phyloP scores from a whole-genome alignment of 176 grass and related monocot genomes.

The Bonia amplexicaulis region DNA sequence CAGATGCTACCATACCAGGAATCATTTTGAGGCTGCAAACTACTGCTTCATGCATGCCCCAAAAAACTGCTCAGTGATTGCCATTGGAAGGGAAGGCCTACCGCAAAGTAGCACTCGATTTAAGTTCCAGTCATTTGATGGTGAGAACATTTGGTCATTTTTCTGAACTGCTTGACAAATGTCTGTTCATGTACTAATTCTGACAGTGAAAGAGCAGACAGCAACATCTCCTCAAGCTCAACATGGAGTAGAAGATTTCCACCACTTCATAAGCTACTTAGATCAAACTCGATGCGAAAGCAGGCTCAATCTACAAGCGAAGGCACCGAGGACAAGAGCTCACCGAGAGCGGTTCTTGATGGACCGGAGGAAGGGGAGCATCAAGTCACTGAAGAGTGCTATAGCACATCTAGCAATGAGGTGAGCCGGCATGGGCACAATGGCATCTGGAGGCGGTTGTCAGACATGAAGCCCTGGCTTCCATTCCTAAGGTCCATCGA shows the following conservation, averaged over 20 bases:
- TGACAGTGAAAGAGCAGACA: constrained; percentile 29
- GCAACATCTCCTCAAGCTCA: constrained; percentile 48
- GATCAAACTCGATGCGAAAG: constrained; percentile 53
- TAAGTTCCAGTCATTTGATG: constrained; percentile 42
- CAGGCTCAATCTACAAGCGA: constrained; percentile 30
- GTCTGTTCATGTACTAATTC: background rate
- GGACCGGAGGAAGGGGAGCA: constrained; percentile 44
- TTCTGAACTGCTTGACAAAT: background rate
- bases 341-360: constrained; percentile 66
- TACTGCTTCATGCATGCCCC: constrained; percentile 81
- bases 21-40: constrained; percentile 58
- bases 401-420: constrained; percentile 57
- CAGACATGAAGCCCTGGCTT: constrained; percentile 63
- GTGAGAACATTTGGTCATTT: constrained; percentile 32
- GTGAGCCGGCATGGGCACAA: constrained; percentile 30
- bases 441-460: constrained; percentile 68
- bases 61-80: constrained; percentile 66
- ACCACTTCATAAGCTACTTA: constrained; percentile 60
- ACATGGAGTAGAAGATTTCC: constrained; percentile 64
- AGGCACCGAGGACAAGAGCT: constrained; percentile 52
- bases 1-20: constrained; percentile 33
- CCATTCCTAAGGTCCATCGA: constrained; percentile 50
- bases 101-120: constrained; percentile 20
- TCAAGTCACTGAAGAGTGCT: constrained; percentile 52
- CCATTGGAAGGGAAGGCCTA: constrained; percentile 43